These are phyloP conservation scores for Exophiala oligosperma DNA, from an alignment of 2,329 filamentous ascomycete genomes.

Conservation along the genomic window DNA sequence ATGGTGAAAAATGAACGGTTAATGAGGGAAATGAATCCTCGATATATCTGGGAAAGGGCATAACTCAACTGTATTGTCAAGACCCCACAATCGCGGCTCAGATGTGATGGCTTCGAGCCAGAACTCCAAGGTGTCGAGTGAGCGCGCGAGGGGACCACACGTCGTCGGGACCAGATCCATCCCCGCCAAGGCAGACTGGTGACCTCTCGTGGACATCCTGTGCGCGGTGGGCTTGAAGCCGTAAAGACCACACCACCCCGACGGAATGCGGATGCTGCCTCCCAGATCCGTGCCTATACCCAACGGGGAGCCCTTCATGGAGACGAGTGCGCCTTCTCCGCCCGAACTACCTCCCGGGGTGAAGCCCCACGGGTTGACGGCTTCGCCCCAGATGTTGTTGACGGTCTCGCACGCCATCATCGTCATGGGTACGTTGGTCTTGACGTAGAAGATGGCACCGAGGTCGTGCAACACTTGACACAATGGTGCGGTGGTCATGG, in stretches of 20 bases:
- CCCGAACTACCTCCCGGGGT: slow-evolving; percentile 39
- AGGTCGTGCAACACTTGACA: slow-evolving; percentile 40
- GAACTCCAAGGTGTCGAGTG: slow-evolving; percentile 35
- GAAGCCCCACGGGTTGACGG: slow-evolving; percentile 36
- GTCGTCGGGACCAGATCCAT: slow-evolving; percentile 42
- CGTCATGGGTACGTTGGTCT: slow-evolving; percentile 54
- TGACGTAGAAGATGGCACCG: slow-evolving; percentile 53
- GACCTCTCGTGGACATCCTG: slow-evolving; percentile 39
- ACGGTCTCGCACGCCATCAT: slow-evolving; percentile 48
- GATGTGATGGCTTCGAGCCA: slow-evolving; percentile 40
- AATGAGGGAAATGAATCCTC: background rate
- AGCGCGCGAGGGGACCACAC: slow-evolving; percentile 41
- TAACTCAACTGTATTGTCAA: too few species aligned
- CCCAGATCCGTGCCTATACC: slow-evolving; percentile 45
- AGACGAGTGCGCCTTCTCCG: slow-evolving; percentile 38
- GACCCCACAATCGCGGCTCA: slow-evolving; percentile 9
- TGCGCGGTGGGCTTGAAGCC: slow-evolving; percentile 43
- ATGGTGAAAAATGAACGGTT: too few species aligned
- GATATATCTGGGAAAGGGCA: background rate
- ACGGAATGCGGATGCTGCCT: slow-evolving; percentile 42
- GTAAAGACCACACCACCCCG: slow-evolving; percentile 39
- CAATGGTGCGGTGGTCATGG: slow-evolving; percentile 32
- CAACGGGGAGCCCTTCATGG: slow-evolving; percentile 34
- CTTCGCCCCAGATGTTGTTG: slow-evolving; percentile 45
- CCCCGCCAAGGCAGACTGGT: slow-evolving; percentile 38